Evolutionary conservation across 2,329 filamentous ascomycete species (phyloP), one percentile per base, ranked within the genome.

Genomic region (Thermothelomyces thermophilus): DNA sequence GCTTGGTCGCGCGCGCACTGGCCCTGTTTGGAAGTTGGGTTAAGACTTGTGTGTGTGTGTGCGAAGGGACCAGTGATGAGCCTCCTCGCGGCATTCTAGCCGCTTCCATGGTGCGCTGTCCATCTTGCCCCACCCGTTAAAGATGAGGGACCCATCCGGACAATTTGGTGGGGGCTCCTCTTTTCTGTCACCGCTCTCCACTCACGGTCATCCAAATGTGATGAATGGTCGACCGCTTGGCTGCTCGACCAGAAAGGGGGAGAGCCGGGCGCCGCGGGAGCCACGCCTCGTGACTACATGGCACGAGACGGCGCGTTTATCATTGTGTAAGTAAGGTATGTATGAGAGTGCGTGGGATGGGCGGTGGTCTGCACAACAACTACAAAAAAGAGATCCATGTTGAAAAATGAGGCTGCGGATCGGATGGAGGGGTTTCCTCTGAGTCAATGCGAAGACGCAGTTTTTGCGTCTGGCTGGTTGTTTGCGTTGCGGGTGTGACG

Each of bases 51-150:
- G n/a, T n/a, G n/a, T n/a, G n/a, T n/a, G n/a, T n/a, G n/a, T n/a
- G n/a, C n/a, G n/a, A n/a, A n/a, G n/a, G n/a, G n/a, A n/a, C n/a
- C n/a, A n/a, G n/a, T 26, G 41, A 14, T 33, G 16, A 35, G 40
- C 41, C 31, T 51, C 41, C 31, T 51, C 42, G 46, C 26, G 30
- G 41, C 26, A 43, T 54, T 54, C 52, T 46, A 54, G 52, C 48
- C 46, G 52, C 52, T 54, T 54, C 52, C 52, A 54, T 54, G 36
- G 36, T 44, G 41, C 35, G 52, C 33, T 51, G 48, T 54, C 26
- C 28, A 17, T 26, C 20, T 17, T 24, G 43, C 48, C 44, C 51
- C 48, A 48, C 51, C 30, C 13, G 26, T 19, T 33, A 22, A 35
- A 37, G 37, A 24, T 16, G 33, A 19, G 24, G 24, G 37, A 30